These are phyloP conservation scores for Tolypocladium pustulatum DNA, from an alignment of 2,329 filamentous ascomycete species.

Conservation along the genomic window DNA sequence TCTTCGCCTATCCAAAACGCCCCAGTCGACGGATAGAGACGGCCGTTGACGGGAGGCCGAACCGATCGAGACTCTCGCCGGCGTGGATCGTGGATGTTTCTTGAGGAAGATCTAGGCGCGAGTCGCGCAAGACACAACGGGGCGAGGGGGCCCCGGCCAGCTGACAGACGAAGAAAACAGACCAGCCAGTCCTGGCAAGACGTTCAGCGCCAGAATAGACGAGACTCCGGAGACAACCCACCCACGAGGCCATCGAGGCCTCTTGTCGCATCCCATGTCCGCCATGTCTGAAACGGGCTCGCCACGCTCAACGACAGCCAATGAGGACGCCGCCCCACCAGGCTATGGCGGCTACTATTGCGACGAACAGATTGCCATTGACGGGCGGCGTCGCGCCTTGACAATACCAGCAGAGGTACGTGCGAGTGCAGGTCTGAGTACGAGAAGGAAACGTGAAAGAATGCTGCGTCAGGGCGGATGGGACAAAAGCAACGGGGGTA, in stretches of 20 bases:
- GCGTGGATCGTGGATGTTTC: not conserved
- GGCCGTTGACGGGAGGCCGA: not conserved
- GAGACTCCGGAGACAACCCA: not conserved
- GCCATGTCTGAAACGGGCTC: conserved; percentile 2
- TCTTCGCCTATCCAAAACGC: not conserved
- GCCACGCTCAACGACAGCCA: conserved; percentile 1
- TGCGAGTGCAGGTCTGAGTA: not conserved
- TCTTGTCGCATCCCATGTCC: not conserved
- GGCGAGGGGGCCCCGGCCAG: not conserved
- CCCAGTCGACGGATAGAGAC: not conserved
- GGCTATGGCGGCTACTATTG: not conserved
- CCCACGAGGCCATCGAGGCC: not conserved
- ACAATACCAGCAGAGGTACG: not conserved
- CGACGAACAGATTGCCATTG: not conserved
- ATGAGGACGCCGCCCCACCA: not conserved
- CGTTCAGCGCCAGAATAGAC: not conserved
- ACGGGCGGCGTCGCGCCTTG: not conserved
- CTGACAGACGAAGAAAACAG: not conserved
- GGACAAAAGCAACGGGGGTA: not conserved
- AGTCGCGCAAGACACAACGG: not conserved
- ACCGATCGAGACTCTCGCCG: not conserved
- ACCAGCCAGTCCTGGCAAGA: not conserved
- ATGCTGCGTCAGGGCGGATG: not conserved
- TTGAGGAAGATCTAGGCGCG: not conserved
- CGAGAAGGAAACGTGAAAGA: not conserved